Percentiles rank a stretch among this genome's conserved stretches.
Conservation (phyloP, 2,329 filamentous ascomycete genomes). For the Fusarium sp. region DNA sequence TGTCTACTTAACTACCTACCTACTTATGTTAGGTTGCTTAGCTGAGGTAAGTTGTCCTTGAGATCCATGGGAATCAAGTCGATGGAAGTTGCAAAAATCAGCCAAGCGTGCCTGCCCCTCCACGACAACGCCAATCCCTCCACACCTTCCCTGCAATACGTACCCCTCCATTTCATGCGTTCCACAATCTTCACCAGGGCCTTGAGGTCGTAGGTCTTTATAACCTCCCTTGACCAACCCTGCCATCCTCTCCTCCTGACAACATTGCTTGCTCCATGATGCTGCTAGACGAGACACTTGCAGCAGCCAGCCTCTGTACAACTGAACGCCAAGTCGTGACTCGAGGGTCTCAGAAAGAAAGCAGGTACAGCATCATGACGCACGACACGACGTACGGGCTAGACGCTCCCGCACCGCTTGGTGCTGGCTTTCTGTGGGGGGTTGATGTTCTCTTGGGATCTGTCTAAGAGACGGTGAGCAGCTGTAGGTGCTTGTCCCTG, state of each 20-base stretch:
- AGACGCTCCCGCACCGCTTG: conserved; percentile 4
- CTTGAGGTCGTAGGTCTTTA: neutral
- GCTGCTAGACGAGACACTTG: neutral
- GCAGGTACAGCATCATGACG: neutral
- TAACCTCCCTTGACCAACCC: neutral
- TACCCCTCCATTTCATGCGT: neutral
- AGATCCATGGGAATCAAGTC: neutral
- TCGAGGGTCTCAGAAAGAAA: neutral
- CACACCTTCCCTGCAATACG: neutral
- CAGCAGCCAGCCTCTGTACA: neutral
- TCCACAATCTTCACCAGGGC: neutral
- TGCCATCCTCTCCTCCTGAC: neutral
- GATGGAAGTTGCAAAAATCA: neutral
- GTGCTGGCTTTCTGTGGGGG: conserved; percentile 1
- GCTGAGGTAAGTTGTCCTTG: neutral
- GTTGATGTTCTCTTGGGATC: neutral
- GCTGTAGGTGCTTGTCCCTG: neutral
- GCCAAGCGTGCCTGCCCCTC: neutral
- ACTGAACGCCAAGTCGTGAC: neutral
- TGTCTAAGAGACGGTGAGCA: conserved; percentile 3
- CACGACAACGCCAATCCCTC: neutral
- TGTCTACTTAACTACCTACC: neutral
- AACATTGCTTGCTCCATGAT: neutral
- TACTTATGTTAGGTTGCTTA: neutral
- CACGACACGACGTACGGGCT: neutral